Evolutionary conservation across 208 protist species (phyloP).

Genomic region (Phytomonas sp.): DNA sequence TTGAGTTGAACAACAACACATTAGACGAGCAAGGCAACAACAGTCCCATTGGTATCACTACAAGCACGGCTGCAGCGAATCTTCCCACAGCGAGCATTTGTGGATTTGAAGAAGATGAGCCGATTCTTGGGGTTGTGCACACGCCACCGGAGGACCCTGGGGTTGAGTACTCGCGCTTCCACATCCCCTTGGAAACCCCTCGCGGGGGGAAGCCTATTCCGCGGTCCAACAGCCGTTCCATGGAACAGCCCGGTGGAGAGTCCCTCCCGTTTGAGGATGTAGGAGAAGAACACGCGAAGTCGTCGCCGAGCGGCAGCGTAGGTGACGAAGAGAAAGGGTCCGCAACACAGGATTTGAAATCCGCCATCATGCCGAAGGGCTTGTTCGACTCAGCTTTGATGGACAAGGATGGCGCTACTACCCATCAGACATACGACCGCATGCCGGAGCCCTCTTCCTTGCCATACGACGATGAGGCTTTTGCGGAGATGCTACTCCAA

Average conservation of each 20-base stretch:
- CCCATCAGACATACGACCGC: too few relatives aligned
- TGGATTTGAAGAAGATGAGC: neutral
- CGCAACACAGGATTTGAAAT: neutral
- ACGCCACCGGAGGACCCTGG: constrained; percentile 18
- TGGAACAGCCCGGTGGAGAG: constrained; percentile 18
- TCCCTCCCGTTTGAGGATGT: neutral
- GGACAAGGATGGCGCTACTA: too few relatives aligned
- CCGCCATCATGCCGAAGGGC: neutral
- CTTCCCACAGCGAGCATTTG: neutral
- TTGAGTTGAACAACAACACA: neutral
- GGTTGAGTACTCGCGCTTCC: constrained; percentile 43
- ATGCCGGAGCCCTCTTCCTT: constrained; percentile 18
- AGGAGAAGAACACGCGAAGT: neutral
- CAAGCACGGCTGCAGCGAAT: neutral
- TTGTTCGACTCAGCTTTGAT: neutral
- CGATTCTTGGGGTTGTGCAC: constrained; percentile 35
- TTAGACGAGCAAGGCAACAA: too few relatives aligned
- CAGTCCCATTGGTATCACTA: too few relatives aligned
- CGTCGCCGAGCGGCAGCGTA: neutral
- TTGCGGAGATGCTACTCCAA: constrained; percentile 77
- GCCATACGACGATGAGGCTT: constrained; percentile 81
- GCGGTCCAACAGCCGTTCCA: constrained; percentile 36
- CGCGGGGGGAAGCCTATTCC: neutral
- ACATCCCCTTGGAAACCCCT: constrained; percentile 31
- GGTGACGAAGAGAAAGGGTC: neutral